A percentile compares a stretch with the other conserved stretches of the same genome.
phyloP scores from a whole-genome alignment of 768 basidiomycete species.

The Stropharia rugosoannulata region DNA sequence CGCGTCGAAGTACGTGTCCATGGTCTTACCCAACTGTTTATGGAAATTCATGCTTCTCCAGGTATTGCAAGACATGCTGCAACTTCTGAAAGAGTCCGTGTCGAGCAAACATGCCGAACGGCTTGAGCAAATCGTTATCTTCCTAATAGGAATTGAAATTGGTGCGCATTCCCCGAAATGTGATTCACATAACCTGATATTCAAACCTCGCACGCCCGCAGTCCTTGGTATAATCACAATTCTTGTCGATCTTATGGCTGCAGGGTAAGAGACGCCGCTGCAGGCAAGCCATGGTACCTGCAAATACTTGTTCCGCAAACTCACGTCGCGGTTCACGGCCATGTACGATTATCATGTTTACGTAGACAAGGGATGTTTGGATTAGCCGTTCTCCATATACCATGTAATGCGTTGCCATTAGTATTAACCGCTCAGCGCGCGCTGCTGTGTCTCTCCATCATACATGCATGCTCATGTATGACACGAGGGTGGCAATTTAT shows the following conservation, averaged over 20 bases:
- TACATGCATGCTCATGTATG: too few species aligned
- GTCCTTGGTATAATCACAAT: conserved; percentile 92
- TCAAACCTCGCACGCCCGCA: conserved; percentile 22
- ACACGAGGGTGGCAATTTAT: too few species aligned
- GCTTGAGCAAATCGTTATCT: conserved; percentile 91
- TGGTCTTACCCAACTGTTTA: neutral
- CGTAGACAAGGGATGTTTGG: neutral
- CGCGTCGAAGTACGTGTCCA: conserved; percentile 73
- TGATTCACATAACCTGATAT: neutral
- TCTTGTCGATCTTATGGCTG: conserved; percentile 74
- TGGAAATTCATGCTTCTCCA: conserved; percentile 26
- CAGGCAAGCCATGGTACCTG: neutral
- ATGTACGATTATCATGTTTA: neutral
- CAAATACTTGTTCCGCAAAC: neutral
- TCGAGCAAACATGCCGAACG: conserved; percentile 89
- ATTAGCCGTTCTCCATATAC: neutral
- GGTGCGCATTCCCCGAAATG: conserved; percentile 38
- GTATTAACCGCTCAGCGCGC: too few species aligned
- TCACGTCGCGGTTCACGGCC: neutral
- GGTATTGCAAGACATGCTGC: conserved; percentile 97
- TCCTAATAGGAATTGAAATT: conserved; percentile 86
- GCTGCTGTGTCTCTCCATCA: too few species aligned
- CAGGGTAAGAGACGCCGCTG: conserved; percentile 1
- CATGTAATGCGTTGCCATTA: too few species aligned
- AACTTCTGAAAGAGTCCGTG: conserved; percentile 92